Base-by-base conservation (phyloP, 768 basidiomycete genomes). In the Lentinula boryana region DNA sequence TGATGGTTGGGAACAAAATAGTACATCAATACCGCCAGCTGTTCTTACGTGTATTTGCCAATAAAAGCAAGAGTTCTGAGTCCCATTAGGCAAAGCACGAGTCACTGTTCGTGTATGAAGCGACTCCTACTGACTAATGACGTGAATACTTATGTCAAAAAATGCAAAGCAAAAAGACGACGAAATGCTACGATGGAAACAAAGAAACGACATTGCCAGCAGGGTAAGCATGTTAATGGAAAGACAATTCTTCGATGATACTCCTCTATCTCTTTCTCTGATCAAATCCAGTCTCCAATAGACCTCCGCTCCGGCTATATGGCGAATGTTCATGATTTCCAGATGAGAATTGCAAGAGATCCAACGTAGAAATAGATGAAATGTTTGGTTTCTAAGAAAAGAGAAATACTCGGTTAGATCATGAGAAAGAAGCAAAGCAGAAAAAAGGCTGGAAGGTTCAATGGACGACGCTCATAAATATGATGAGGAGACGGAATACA, bases 301-400 rank as follows among this genome's bases (percentile, higher is more conserved):
- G 8, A 51, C 15, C 31, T 32, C 31, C 27, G 32, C 13, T 51
- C 2, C 31, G 31, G 31, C 5, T 31, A 16, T 33, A 33, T 35
- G 50, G n/a, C 31, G 27, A 51, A 18, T 40, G 48, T 76, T 76
- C 76, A 93, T 83, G 92, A 93, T 79, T 93, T 94, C 92, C 92
- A 94, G 78, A 94, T 86, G 73, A 98, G 87, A 76, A 98, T 86
- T 63, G 95, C 95, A 68, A 95, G 87, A 38, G 88, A 78, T 60
- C 93, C 94, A 71, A 98, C 80, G 80, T 96, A 98, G 77, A 96
- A 96, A 82, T 98, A 98, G 78, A 98, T 95, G 78, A 98, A 98
- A 72, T 97, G 91, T 75, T 95, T 95, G 65, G 94, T 96, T 84
- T 98, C 95, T 97, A 74, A 9, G 33, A 59, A 58, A 56, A 44